phyloP scores from a whole-genome alignment of 495 filamentous ascomycete genomes.

The Thozetella sp. region DNA sequence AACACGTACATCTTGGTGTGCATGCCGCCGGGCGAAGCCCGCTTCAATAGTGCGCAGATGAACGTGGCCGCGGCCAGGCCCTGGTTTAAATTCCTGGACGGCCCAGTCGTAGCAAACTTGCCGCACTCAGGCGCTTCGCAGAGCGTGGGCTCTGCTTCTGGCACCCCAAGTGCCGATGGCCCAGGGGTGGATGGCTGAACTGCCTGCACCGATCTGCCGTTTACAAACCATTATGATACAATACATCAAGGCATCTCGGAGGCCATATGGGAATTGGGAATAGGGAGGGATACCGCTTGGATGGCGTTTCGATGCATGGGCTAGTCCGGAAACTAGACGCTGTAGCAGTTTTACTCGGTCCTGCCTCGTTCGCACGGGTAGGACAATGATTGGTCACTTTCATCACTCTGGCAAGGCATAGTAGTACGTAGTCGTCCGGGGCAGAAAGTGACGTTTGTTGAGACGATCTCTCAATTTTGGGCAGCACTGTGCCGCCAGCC shows the following conservation, averaged over 20 bases:
- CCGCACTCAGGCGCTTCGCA: constrained; percentile 6
- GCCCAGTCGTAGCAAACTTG: constrained; percentile 21
- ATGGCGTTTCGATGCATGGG: neutral
- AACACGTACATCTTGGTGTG: constrained; percentile 95
- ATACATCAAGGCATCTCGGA: neutral
- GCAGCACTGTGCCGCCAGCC: neutral
- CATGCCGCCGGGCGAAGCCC: constrained; percentile 82
- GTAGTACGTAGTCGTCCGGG: no score
- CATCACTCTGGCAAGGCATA: no score
- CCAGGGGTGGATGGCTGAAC: neutral
- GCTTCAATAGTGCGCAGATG: constrained; percentile 84
- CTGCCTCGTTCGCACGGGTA: no score
- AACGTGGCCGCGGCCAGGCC: constrained; percentile 85
- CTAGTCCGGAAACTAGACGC: no score
- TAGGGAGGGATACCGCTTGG: neutral
- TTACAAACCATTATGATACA: no score
- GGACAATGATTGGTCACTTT: no score
- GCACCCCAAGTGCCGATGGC: neutral
- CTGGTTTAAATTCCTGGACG: constrained; percentile 67
- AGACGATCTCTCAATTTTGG: neutral
- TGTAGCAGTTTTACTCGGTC: no score
- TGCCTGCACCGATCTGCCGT: no score
- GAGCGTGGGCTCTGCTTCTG: neutral
- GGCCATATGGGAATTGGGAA: neutral
- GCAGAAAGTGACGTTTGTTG: no score